phyloP scores from a whole-genome alignment of 2,329 filamentous ascomycete species.

The Arthrobotrys conoides region DNA sequence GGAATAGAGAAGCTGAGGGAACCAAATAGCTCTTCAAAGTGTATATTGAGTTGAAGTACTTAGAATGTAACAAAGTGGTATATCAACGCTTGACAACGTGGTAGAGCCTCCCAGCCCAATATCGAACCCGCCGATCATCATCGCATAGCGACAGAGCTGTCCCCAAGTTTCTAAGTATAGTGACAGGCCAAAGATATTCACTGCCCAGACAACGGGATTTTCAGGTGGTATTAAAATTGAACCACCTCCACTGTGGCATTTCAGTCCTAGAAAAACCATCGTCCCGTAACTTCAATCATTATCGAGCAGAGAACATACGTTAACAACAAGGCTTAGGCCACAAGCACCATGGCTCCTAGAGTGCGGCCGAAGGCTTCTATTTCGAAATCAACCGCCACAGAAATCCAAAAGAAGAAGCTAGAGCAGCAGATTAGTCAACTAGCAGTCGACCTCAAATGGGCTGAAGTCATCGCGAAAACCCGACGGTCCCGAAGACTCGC shows the following conservation, averaged over 20 bases:
- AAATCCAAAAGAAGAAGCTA: not conserved
- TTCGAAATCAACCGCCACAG: not conserved
- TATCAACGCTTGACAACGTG: not conserved
- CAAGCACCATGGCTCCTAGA: not conserved
- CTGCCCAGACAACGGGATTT: not conserved
- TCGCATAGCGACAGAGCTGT: not conserved
- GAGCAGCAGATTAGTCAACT: conserved; percentile 27
- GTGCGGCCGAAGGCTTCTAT: not conserved
- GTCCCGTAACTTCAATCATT: not conserved
- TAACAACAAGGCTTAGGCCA: not conserved
- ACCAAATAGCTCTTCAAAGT: not conserved
- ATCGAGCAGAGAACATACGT: too few species aligned
- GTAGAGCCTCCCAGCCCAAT: not conserved
- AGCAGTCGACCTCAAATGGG: conserved; percentile 32
- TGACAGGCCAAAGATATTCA: not conserved
- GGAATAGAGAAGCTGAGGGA: conserved; percentile 28
- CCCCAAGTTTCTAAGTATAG: not conserved
- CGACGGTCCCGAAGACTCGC: not conserved
- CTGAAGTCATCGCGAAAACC: not conserved
- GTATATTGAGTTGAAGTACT: too few species aligned
- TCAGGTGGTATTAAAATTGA: too few species aligned
- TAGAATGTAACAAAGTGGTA: too few species aligned
- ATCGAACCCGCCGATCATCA: not conserved
- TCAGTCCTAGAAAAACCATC: too few species aligned
- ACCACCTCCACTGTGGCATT: too few species aligned